Base-by-base conservation (phyloP, 2,329 filamentous ascomycete species). In the Apiospora aurea region DNA sequence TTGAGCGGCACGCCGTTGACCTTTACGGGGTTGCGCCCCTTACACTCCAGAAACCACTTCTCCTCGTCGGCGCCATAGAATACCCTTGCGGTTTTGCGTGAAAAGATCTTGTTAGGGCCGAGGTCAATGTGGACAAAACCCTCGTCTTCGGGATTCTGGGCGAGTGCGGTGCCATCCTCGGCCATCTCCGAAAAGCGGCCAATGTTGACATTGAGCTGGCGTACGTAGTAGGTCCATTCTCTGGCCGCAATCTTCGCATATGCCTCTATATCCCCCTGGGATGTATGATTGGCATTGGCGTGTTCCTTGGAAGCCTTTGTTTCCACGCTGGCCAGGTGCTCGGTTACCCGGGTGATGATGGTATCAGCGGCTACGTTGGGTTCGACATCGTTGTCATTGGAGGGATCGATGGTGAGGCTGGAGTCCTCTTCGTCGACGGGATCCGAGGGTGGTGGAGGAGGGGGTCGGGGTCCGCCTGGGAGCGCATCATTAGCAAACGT, bases 21-120 rank as follows among this genome's bases (percentile, higher is more conserved):
- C 78, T 94, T 94, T 67, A 97, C 89, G 41, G 95, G 95, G 80
- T 99, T 99, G 76, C 96, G 93, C 26, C 96, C 96, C 79, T 96
- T 95, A 74, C 97, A 94, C 61, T 90, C 85, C 69, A 99, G 89
- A 78, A 92, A 92, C 96, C 96, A 99, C 73, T 88, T 90, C 76
- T 90, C 91, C 49, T 87, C 83, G 57, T 91, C 90, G 24, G 87
- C 83, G 77, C 94, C 90, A 78, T 93, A 96, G 75, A 88, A 90
- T 69, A 96, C 93, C 77, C 91, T 87, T 14, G 93, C 93, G 79
- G 95, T 93, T 73, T 92, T 87, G 74, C 94, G 89, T 43, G 94
- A 96, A 47, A 96, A 91, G 79, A 93, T 91, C 83, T 96, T 96
- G 82, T 90, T 93, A 0, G 94, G 94, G 0, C 94, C 93, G 44